Conservation (phyloP, 208 protist genomes). For the Trypanosoma caninum region DNA sequence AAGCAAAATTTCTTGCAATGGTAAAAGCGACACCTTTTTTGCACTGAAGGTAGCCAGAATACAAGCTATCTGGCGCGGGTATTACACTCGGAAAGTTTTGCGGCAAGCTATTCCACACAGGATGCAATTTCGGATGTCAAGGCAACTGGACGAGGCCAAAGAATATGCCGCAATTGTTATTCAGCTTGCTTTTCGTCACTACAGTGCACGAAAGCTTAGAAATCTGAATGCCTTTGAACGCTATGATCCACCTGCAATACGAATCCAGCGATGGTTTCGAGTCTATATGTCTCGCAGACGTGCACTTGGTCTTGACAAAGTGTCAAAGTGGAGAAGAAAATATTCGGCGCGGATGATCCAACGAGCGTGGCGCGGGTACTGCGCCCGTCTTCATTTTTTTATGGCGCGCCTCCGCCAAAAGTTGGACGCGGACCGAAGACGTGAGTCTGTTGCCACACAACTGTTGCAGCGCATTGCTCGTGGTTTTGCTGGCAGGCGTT, state of each 20-base stretch:
- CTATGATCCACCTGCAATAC: slow-evolving; percentile 22
- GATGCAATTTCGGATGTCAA: not conserved
- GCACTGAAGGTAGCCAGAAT: slow-evolving; percentile 17
- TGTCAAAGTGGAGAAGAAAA: slow-evolving; percentile 24
- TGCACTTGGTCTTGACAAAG: slow-evolving; percentile 41
- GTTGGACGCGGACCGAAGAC: slow-evolving; percentile 23
- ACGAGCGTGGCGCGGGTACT: slow-evolving; percentile 58
- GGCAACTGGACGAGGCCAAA: slow-evolving; percentile 8
- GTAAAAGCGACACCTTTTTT: slow-evolving; percentile 25
- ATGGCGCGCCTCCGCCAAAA: slow-evolving; percentile 33
- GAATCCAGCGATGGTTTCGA: slow-evolving; percentile 61
- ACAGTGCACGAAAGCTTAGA: slow-evolving; percentile 22
- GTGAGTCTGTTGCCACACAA: not conserved
- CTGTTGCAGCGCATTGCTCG: slow-evolving; percentile 30
- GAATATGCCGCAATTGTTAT: slow-evolving; percentile 70
- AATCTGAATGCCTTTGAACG: slow-evolving; percentile 7
- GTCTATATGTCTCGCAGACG: slow-evolving; percentile 25
- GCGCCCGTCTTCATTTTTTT: slow-evolving; percentile 31
- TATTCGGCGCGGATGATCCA: slow-evolving; percentile 55
- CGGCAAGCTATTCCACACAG: not conserved
- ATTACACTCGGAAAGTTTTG: not conserved
- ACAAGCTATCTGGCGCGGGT: slow-evolving; percentile 41
- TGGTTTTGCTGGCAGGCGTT: slow-evolving; percentile 26
- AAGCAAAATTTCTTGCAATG: slow-evolving; percentile 4
- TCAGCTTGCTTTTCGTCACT: slow-evolving; percentile 40